Conservation (phyloP, 768 basidiomycete species). For the Xerocomus brunneocitrinus region DNA sequence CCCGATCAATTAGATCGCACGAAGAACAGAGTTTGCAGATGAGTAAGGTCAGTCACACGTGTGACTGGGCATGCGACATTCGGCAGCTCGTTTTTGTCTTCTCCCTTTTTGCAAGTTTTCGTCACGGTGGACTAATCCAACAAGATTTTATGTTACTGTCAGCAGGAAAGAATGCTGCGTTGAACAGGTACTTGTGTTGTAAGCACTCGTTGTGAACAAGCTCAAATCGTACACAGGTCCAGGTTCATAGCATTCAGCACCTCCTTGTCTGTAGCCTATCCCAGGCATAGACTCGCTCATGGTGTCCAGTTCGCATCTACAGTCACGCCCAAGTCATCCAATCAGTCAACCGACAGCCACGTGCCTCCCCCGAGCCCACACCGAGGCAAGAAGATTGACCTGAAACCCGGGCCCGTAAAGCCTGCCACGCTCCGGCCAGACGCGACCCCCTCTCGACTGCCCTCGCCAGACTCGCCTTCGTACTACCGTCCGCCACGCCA, state of each 20-base stretch:
- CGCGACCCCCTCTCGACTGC: constrained; percentile 12
- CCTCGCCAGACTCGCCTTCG: constrained; percentile 23
- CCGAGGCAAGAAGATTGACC: constrained; percentile 47
- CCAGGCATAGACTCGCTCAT: constrained; percentile 4
- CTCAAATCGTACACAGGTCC: constrained; percentile 1
- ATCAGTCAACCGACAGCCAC: constrained; percentile 18
- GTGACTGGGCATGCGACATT: not conserved
- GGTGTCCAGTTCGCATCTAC: constrained; percentile 25
- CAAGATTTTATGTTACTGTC: constrained; percentile 37
- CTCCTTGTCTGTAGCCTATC: not conserved
- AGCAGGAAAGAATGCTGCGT: constrained; percentile 34
- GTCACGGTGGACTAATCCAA: no score
- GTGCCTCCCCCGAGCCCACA: constrained; percentile 23
- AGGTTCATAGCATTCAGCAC: constrained; percentile 11
- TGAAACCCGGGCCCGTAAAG: constrained; percentile 62
- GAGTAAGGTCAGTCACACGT: not conserved
- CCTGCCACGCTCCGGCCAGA: constrained; percentile 27
- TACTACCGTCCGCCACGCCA: constrained; percentile 25
- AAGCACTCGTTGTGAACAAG: not conserved
- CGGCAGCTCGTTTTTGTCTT: not conserved
- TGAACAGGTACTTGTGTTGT: constrained; percentile 32
- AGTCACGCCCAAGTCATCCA: constrained; percentile 24
- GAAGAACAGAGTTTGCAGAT: no score
- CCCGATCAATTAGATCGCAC: no score
- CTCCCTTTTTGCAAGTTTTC: not conserved